phyloP scores from a whole-genome alignment of 148 eudicot genomes.

The Vaccinium vitisidaea region DNA sequence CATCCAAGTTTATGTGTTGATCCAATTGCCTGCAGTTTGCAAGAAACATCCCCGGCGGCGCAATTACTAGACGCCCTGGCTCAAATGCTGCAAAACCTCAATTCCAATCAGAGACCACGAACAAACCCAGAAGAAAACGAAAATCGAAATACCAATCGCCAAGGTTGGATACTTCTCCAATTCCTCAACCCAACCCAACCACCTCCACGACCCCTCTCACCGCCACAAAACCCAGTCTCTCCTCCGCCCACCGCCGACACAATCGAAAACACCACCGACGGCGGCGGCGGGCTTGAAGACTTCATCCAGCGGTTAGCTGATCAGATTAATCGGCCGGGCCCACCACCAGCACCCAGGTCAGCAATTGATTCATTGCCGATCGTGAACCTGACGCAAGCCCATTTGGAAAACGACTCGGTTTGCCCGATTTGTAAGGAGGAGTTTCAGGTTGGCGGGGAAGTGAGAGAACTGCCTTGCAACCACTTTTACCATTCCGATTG shows the following conservation, averaged over 20 bases:
- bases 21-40: neutral
- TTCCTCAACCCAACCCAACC: conserved; percentile 23
- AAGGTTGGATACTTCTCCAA: conserved; percentile 19
- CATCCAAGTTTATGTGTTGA: too few relatives aligned
- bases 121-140: conserved; percentile 15
- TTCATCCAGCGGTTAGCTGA: conserved; percentile 19
- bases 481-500: conserved; percentile 68
- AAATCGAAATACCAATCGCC: neutral
- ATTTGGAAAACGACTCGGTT: conserved; percentile 24
- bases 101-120: neutral
- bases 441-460: conserved; percentile 43
- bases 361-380: conserved; percentile 26
- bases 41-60: conserved; percentile 15
- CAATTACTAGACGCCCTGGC: conserved; percentile 29
- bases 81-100: conserved; percentile 28
- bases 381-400: conserved; percentile 18
- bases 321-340: conserved; percentile 28
- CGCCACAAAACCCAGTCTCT: conserved; percentile 7
- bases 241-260: too few relatives aligned
- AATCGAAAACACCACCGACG: neutral
- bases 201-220: conserved; percentile 13
- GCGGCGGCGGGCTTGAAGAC: conserved; percentile 4
- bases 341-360: conserved; percentile 30
- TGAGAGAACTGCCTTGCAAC: conserved; percentile 47
- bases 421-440: conserved; percentile 82